Percentiles rank a stretch among this genome's conserved stretches.
phyloP scores from a whole-genome alignment of 495 filamentous ascomycete genomes.

The Talaromyces adpressus region DNA sequence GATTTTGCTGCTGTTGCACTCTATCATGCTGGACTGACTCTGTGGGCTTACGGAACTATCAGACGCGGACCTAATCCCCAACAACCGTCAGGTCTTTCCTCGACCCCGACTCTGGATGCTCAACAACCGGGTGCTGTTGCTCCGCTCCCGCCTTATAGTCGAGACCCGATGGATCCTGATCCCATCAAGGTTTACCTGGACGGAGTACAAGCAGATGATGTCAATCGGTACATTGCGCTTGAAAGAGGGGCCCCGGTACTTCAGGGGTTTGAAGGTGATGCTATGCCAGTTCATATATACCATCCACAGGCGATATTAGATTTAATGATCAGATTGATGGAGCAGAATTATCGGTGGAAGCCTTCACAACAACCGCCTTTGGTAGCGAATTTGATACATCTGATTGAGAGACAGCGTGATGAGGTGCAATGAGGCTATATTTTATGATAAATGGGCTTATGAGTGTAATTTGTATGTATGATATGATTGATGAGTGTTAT shows the following conservation, averaged over 20 bases:
- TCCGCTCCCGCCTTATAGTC: not conserved
- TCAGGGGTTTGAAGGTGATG: conserved; percentile 16
- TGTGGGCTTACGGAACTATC: conserved; percentile 55
- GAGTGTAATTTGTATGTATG: not conserved
- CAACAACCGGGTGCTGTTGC: not conserved
- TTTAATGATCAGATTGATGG: conserved; percentile 32
- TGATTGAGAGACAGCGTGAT: not conserved
- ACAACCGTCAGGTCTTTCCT: conserved; percentile 12
- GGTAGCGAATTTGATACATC: conserved; percentile 14
- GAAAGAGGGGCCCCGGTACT: conserved; percentile 38
- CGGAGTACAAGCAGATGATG: conserved; percentile 30
- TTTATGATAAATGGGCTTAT: not conserved
- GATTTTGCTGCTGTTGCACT: conserved; percentile 55
- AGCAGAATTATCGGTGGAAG: conserved; percentile 27
- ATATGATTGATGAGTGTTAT: not conserved
- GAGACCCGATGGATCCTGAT: not conserved
- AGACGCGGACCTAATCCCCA: conserved; percentile 19
- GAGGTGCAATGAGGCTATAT: not conserved
- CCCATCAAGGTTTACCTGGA: conserved; percentile 38
- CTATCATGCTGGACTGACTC: conserved; percentile 50
- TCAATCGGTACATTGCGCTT: conserved; percentile 41
- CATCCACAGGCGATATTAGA: conserved; percentile 36
- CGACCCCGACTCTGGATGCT: conserved; percentile 4
- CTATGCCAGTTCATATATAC: conserved; percentile 19
- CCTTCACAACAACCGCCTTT: conserved; percentile 12